Conservation (phyloP, 495 filamentous ascomycete genomes). For the Usnea hakonensis region DNA sequence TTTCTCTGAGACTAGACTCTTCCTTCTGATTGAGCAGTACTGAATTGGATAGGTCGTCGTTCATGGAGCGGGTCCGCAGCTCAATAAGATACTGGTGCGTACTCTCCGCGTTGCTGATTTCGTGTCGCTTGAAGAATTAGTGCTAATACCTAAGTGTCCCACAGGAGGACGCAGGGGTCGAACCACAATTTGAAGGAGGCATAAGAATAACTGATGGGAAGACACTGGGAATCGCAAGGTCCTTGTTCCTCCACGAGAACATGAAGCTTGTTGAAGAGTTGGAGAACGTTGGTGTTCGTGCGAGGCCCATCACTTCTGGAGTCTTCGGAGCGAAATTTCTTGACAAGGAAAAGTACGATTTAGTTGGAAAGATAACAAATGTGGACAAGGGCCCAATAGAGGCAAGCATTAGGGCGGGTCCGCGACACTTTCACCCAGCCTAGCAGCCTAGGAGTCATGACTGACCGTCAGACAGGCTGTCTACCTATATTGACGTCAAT, state of each 20-base stretch:
- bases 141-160: not conserved
- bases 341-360: constrained; percentile 87
- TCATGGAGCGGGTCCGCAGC: constrained; percentile 90
- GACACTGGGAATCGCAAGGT: constrained; percentile 81
- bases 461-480: constrained; percentile 46
- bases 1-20: not conserved
- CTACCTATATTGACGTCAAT: constrained; percentile 94
- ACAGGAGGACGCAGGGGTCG: constrained; percentile 74
- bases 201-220: constrained; percentile 95
- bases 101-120: not conserved
- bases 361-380: constrained; percentile 90
- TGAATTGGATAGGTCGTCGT: constrained; percentile 59
- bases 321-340: constrained; percentile 94
- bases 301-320: constrained; percentile 84
- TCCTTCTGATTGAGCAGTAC: not conserved
- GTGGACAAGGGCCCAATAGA: constrained; percentile 90
- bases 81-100: constrained; percentile 70
- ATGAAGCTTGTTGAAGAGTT: constrained; percentile 88
- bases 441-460: not conserved
- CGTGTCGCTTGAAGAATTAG: not conserved
- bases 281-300: constrained; percentile 84
- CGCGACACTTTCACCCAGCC: not conserved
- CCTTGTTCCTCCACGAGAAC: constrained; percentile 93
- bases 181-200: constrained; percentile 93
- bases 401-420: constrained; percentile 69